phyloP scores from a whole-genome alignment of 176 grass and related monocot species.

The Alopecurus myosuroides region DNA sequence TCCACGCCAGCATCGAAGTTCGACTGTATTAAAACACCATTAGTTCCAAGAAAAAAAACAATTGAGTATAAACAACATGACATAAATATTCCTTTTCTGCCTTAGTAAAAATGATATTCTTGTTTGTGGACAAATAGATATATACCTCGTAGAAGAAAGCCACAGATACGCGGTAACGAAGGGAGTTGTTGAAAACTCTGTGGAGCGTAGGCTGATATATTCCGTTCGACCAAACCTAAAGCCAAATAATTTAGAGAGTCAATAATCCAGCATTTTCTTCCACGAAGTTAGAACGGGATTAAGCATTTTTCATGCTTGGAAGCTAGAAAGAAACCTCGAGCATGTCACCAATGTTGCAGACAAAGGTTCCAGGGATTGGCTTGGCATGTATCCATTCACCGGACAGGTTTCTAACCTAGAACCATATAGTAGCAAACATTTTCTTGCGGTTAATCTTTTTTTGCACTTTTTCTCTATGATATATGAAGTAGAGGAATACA shows the following conservation, averaged over 20 bases:
- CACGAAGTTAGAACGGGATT: not conserved
- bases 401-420: slow-evolving; percentile 70
- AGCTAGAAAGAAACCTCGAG: slow-evolving; percentile 44
- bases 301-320: not conserved
- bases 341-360: slow-evolving; percentile 95
- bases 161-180: slow-evolving; percentile 70
- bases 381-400: slow-evolving; percentile 81
- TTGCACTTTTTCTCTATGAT: not conserved
- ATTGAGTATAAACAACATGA: not conserved
- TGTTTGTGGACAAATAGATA: not conserved
- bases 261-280: not conserved
- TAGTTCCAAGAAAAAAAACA: not conserved
- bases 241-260: not conserved
- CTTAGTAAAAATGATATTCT: not conserved
- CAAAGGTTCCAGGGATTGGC: slow-evolving; percentile 78
- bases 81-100: not conserved
- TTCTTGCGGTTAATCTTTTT: not conserved
- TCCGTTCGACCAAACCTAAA: slow-evolving; percentile 86
- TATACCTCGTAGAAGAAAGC: slow-evolving; percentile 86
- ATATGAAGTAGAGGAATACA: not conserved
- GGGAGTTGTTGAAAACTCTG: slow-evolving; percentile 63
- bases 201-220: slow-evolving; percentile 84
- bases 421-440: not conserved
- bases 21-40: slow-evolving; percentile 32
- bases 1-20: slow-evolving; percentile 69